These are phyloP conservation scores for Eucalyptus pauciflora DNA, from an alignment of 345 rosid genomes.

Conservation along the genomic window DNA sequence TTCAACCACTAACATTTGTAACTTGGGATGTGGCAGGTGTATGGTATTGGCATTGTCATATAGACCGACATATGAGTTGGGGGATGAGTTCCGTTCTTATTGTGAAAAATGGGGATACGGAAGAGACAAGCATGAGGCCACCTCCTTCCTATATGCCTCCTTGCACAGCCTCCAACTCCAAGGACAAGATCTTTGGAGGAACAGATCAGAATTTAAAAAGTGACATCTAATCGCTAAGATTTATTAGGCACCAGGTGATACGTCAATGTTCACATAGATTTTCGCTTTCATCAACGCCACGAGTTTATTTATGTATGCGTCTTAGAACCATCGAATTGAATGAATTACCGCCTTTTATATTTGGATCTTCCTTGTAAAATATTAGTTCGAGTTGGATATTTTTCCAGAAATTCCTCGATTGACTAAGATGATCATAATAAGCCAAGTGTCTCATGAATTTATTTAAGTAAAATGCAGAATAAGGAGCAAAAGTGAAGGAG, in stretches of 20 bases:
- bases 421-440: not conserved
- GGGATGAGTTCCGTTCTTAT: not conserved
- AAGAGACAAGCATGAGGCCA: not conserved
- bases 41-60: constrained; percentile 20
- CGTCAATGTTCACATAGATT: not conserved
- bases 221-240: not conserved
- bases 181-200: not conserved
- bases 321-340: not conserved
- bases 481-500: not conserved
- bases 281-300: not conserved
- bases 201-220: not conserved
- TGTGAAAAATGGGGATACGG: not conserved
- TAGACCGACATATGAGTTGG: not conserved
- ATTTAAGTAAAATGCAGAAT: not conserved
- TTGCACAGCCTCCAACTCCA: not conserved
- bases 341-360: not conserved
- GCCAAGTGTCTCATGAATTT: not conserved
- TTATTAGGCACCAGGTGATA: not conserved
- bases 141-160: not conserved
- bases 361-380: not conserved
- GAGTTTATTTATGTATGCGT: not conserved
- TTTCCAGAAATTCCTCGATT: not conserved
- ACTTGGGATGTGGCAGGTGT: constrained; percentile 2
- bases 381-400: not conserved
- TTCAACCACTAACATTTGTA: not conserved